phyloP scores from a whole-genome alignment of 768 basidiomycete genomes.

The Dendrothele bispora region DNA sequence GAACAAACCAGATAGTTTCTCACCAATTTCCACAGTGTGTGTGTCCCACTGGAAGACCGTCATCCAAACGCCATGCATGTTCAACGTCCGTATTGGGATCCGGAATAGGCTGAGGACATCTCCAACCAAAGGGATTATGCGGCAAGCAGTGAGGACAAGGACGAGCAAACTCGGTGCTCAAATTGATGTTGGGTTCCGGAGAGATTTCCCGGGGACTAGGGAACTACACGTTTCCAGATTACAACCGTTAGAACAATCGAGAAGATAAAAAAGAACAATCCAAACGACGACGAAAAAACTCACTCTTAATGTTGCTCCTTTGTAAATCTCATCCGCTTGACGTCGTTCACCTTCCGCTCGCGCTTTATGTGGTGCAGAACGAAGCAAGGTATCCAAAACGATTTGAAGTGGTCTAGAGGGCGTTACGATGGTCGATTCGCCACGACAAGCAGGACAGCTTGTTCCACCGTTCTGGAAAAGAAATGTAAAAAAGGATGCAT shows the following conservation, averaged over 20 bases:
- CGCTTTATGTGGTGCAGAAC: slow-evolving; percentile 65
- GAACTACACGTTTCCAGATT: slow-evolving; percentile 43
- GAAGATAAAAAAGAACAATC: no score
- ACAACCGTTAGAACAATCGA: slow-evolving; percentile 5
- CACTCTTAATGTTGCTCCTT: slow-evolving; percentile 65
- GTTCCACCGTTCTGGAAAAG: slow-evolving; percentile 74
- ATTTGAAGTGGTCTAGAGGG: slow-evolving; percentile 75
- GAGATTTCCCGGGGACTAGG: slow-evolving; percentile 75
- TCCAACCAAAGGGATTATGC: slow-evolving; percentile 76
- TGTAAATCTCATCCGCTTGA: slow-evolving; percentile 84
- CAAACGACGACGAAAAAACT: slow-evolving; percentile 20
- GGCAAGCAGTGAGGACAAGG: slow-evolving; percentile 79
- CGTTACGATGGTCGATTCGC: slow-evolving; percentile 62
- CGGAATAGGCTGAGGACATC: slow-evolving; percentile 76
- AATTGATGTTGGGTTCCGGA: slow-evolving; percentile 71
- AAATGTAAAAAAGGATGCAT: neutral
- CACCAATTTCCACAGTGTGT: slow-evolving; percentile 82
- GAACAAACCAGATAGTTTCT: slow-evolving; percentile 13
- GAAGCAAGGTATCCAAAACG: slow-evolving; percentile 70
- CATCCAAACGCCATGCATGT: slow-evolving; percentile 74
- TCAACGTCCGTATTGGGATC: slow-evolving; percentile 71
- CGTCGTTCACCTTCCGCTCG: slow-evolving; percentile 69
- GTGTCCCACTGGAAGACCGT: slow-evolving; percentile 79
- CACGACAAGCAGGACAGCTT: slow-evolving; percentile 81
- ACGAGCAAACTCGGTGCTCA: slow-evolving; percentile 62